Percentiles rank a stretch among this genome's conserved stretches.
Evolutionary conservation across 225 moss, liverwort and hornwort genomes (phyloP).

Genomic region (Polytrichum formosum): DNA sequence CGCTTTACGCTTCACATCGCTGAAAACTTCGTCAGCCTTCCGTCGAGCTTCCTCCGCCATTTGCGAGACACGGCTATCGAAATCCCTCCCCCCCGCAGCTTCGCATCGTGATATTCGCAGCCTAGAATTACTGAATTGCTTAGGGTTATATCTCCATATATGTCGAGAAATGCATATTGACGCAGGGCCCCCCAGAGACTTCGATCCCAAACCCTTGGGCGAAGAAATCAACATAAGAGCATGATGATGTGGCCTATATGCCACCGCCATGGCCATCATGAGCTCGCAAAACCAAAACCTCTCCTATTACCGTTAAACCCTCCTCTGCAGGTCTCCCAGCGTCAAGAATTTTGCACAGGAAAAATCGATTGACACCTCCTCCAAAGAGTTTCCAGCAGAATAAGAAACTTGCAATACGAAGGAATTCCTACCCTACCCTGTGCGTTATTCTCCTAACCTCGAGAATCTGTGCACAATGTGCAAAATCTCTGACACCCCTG

Average conservation of each 20-base stretch:
- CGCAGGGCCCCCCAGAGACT: constrained; percentile 23
- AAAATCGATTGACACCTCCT: no score
- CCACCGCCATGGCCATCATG: constrained; percentile 40
- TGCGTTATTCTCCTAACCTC: no score
- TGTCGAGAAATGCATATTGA: constrained; percentile 42
- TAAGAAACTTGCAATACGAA: no score
- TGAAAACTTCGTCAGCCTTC: constrained; percentile 70
- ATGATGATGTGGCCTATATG: constrained; percentile 25
- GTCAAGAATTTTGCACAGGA: no score
- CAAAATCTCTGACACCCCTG: no score
- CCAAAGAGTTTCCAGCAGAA: no score
- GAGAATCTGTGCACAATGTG: no score
- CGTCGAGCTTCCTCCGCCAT: constrained; percentile 73
- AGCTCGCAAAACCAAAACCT: neutral
- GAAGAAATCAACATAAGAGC: constrained; percentile 35
- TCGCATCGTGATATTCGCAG: constrained; percentile 36
- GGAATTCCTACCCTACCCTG: no score
- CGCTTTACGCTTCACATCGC: constrained; percentile 68
- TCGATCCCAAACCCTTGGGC: constrained; percentile 17
- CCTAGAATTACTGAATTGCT: constrained; percentile 27
- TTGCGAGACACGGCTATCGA: constrained; percentile 59
- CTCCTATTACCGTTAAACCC: no score
- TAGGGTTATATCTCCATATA: constrained; percentile 24
- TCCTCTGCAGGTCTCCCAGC: no score
- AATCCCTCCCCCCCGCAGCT: constrained; percentile 64